Evolutionary conservation across 2,329 filamentous ascomycete genomes (phyloP).

Genomic region (Trichoderma koningiopsis): DNA sequence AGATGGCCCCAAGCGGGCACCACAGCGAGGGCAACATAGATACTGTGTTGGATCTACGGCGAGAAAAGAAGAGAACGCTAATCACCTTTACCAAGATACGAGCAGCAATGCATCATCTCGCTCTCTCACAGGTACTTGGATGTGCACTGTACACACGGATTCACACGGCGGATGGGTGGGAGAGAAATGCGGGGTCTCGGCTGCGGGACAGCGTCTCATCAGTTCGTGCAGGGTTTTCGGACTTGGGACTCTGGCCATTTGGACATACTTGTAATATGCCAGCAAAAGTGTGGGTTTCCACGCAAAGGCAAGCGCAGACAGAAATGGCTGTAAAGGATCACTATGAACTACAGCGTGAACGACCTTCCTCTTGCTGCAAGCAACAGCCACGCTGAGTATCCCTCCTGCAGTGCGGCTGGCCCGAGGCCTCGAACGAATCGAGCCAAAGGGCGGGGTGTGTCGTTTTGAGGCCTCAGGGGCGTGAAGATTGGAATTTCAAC

Average conservation of each 20-base stretch:
- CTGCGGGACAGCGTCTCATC: background rate
- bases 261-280: background rate
- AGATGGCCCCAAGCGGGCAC: conserved; percentile 5
- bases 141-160: background rate
- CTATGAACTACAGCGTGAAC: background rate
- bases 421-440: conserved; percentile 4
- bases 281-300: background rate
- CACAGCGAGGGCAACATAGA: background rate
- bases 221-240: background rate
- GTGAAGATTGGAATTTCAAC: conserved; percentile 4
- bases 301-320: background rate
- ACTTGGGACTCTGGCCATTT: background rate
- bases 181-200: conserved; percentile 9
- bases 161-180: conserved; percentile 4
- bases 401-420: background rate
- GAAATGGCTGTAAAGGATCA: background rate
- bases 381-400: background rate
- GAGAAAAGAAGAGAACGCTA: background rate
- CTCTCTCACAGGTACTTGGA: background rate
- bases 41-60: background rate
- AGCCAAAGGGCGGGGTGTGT: conserved; percentile 2
- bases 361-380: background rate
- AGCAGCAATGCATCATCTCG: background rate
- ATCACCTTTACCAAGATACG: background rate
- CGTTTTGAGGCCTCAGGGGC: background rate